Evolutionary conservation across 169 alveolate genomes (phyloP), one percentile per base, ranked within the genome.

Genomic region (Ichthyophthirius multifiliis): DNA sequence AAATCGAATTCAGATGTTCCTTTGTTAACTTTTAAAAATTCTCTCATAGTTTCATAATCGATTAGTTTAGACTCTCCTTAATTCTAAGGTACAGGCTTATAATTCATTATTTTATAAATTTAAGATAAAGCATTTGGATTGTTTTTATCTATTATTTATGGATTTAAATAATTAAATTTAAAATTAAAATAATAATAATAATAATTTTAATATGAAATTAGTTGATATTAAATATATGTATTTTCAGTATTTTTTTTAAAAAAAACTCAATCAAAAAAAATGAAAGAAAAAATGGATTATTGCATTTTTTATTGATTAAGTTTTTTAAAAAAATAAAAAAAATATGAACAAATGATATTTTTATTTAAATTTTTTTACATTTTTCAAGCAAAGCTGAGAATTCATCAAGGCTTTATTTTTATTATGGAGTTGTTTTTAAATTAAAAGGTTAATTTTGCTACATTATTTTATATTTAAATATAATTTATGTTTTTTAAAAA

Each of bases 61-160:
- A 81, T 16, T 27, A 55, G 31, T 30, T 81, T 35, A 35, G 82
- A 43, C 27, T 81, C 55, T n/a, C n/a, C n/a, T 6, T 76, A 55
- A 48, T 64, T 81, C 41, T 48, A 46, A 18, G 71, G 46, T 27
- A 67, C 47, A n/a, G 82, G 86, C 18, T 81, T 81, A 55, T 81
- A 81, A 31, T 81, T 81, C 31, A 81, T 81, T 15, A 81, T 76
- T 63, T 81, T 81, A 34, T 81, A 81, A 7, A 81, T 81, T 55
- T 81, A 55, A n/a, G 86, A 81, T 41, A 76, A 43, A 1, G 82
- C 82, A 32, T 81, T 71, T 30, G 86, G 86, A 48, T 81, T 76
- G 35, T 81, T 81, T 73, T 75, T 71, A 41, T 81, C 82, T 71
- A 73, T 35, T 18, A 48, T 4, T 64, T 62, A 18, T 6, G 39